A percentile compares a stretch with the other conserved stretches of the same genome.
These are phyloP conservation scores for Aotearoamyces nothofagi DNA, from an alignment of 2,329 filamentous ascomycete species.

Conservation along the genomic window DNA sequence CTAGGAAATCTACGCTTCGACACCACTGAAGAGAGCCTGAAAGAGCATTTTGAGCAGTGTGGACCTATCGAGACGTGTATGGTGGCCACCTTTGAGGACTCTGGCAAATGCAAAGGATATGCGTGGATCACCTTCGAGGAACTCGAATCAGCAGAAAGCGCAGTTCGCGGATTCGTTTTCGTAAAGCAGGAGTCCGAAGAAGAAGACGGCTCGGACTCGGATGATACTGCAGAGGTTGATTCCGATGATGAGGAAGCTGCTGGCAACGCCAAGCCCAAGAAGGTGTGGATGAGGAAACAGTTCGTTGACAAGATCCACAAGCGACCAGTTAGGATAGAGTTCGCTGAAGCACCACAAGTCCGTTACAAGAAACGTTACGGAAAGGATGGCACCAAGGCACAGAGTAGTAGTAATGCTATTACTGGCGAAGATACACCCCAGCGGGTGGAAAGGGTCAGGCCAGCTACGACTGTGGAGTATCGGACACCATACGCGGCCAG, in stretches of 20 bases:
- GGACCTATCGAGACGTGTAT: conserved; percentile 72
- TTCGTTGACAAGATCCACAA: conserved; percentile 78
- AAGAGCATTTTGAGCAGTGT: conserved; percentile 71
- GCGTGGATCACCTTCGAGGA: conserved; percentile 89
- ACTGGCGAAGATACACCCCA: conserved; percentile 25
- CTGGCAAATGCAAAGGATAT: conserved; percentile 94
- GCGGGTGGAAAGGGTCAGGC: conserved; percentile 26
- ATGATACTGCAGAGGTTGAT: conserved; percentile 21
- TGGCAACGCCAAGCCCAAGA: conserved; percentile 40
- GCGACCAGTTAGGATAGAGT: conserved; percentile 72
- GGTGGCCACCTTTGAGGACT: conserved; percentile 90
- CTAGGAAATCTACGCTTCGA: conserved; percentile 81
- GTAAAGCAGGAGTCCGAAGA: conserved; percentile 35
- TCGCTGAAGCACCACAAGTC: conserved; percentile 78
- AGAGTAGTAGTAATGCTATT: no score
- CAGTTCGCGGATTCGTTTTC: conserved; percentile 69
- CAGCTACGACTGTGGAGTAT: conserved; percentile 28
- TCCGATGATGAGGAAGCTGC: conserved; percentile 18
- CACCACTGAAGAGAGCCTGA: conserved; percentile 65
- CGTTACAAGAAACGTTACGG: conserved; percentile 91
- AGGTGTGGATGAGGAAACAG: conserved; percentile 53
- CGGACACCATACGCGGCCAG: conserved; percentile 36
- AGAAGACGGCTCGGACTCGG: conserved; percentile 13
- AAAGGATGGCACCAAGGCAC: no score
- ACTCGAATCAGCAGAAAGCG: conserved; percentile 55